phyloP scores from a whole-genome alignment of 1,284 basidiomycete species.

The Puccinia horiana region DNA sequence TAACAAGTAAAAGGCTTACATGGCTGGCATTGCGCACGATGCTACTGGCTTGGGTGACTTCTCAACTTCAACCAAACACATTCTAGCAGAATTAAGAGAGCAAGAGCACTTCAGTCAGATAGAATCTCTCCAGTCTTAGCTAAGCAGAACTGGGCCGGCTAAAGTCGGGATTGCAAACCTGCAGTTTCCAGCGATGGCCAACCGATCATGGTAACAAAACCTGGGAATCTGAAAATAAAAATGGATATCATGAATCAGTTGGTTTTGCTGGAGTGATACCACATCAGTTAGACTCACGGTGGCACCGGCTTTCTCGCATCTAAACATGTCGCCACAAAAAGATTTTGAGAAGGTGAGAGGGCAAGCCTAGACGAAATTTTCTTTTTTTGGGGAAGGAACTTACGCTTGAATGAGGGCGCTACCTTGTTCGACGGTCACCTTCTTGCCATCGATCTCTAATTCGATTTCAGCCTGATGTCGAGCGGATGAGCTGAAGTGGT shows the following conservation, averaged over 20 bases:
- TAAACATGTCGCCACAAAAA: not conserved
- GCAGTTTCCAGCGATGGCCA: conserved; percentile 93
- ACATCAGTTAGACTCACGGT: conserved; percentile 33
- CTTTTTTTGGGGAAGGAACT: not conserved
- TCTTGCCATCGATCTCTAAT: conserved; percentile 56
- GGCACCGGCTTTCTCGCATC: conserved; percentile 48
- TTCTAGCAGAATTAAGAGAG: conserved; percentile 64
- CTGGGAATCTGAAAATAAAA: conserved; percentile 60
- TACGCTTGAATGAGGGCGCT: conserved; percentile 49
- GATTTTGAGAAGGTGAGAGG: not conserved
- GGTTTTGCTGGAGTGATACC: not conserved
- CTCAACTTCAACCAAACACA: conserved; percentile 97
- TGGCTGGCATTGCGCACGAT: conserved; percentile 91
- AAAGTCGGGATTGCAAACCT: conserved; percentile 65
- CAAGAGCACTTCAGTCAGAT: conserved; percentile 49
- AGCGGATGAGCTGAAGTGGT: conserved; percentile 49
- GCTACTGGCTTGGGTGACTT: conserved; percentile 90
- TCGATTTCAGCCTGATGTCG: conserved; percentile 52
- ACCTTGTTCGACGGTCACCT: conserved; percentile 57
- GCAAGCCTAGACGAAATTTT: not conserved
- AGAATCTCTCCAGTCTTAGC: not conserved
- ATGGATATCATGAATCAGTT: not conserved
- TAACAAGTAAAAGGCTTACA: conserved; percentile 60
- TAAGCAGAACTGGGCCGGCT: not conserved
- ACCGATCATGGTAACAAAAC: conserved; percentile 90